Conservation (phyloP, 1,284 basidiomycete species). For the Malassezia obtusa region DNA sequence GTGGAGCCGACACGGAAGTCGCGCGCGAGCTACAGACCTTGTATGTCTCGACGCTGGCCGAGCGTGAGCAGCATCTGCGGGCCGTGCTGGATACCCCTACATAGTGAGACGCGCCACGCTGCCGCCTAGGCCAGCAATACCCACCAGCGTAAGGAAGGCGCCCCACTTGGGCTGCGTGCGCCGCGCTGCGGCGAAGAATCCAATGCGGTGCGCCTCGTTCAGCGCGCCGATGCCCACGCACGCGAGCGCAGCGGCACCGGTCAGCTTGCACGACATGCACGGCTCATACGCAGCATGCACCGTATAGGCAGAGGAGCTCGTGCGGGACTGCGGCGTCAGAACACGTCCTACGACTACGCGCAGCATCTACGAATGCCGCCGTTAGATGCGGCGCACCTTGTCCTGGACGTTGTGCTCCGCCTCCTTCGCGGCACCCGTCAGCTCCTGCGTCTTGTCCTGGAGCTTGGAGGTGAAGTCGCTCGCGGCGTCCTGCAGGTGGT, state of each 20-base stretch:
- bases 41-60: slow-evolving; percentile 9
- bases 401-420: slow-evolving; percentile 12
- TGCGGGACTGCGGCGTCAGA: slow-evolving; percentile 15
- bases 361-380: slow-evolving; percentile 5
- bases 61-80: slow-evolving; percentile 8
- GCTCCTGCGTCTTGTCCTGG: slow-evolving; percentile 10
- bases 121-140: slow-evolving; percentile 23
- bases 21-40: slow-evolving; percentile 18
- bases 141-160: slow-evolving; percentile 22
- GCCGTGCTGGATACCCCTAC: slow-evolving; percentile 4
- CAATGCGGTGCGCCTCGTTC: slow-evolving; percentile 33
- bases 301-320: slow-evolving; percentile 14
- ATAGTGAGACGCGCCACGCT: slow-evolving; percentile 20
- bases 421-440: not conserved
- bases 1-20: slow-evolving; percentile 22
- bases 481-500: slow-evolving; percentile 7
- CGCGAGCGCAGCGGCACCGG: slow-evolving; percentile 35
- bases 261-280: slow-evolving; percentile 36
- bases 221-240: slow-evolving; percentile 32
- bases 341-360: not conserved
- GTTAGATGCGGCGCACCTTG: slow-evolving; percentile 40
- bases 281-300: slow-evolving; percentile 14
- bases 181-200: slow-evolving; percentile 20
- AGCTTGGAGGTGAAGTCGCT: slow-evolving; percentile 8
- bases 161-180: slow-evolving; percentile 27